Conservation (phyloP, 2,329 filamentous ascomycete species). For the Sporothrix schenckii region DNA sequence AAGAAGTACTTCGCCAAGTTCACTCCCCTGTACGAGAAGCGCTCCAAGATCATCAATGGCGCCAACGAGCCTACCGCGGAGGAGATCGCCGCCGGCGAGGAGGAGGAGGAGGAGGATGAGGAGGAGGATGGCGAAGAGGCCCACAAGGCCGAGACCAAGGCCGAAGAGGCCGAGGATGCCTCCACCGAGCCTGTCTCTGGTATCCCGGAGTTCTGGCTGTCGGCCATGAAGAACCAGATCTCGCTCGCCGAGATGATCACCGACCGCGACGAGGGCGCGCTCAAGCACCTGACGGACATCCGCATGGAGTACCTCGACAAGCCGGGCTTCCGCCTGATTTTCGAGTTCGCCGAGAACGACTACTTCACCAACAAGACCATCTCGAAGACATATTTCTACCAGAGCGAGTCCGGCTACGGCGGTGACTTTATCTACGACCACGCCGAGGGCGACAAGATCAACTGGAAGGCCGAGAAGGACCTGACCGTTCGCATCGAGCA, state of each 20-base stretch:
- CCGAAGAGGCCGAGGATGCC: conserved; percentile 59
- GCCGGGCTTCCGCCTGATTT: conserved; percentile 96
- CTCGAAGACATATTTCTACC: conserved; percentile 98
- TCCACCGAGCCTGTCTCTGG: conserved; percentile 63
- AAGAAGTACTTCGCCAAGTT: conserved; percentile 99
- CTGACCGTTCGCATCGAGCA: conserved; percentile 93
- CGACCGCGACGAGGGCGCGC: conserved; percentile 90
- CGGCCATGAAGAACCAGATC: conserved; percentile 99
- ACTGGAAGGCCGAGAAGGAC: conserved; percentile 93
- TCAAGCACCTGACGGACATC: conserved; percentile 87
- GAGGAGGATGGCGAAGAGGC: conserved; percentile 57
- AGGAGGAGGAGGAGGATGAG: conserved; percentile 62
- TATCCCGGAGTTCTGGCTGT: conserved; percentile 99
- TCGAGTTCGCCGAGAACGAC: conserved; percentile 92
- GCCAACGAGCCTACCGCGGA: conserved; percentile 79
- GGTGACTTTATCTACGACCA: conserved; percentile 99
- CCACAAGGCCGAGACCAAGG: conserved; percentile 57
- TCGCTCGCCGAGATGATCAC: conserved; percentile 98
- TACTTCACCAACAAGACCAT: conserved; percentile 97
- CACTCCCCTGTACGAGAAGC: conserved; percentile 94
- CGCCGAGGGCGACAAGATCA: conserved; percentile 95
- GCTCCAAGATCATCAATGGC: conserved; percentile 90
- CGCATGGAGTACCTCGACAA: conserved; percentile 99
- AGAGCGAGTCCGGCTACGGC: conserved; percentile 97
- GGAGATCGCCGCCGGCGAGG: conserved; percentile 84